Conservation (phyloP, 495 filamentous ascomycete species). For the Daldinia concentrica region DNA sequence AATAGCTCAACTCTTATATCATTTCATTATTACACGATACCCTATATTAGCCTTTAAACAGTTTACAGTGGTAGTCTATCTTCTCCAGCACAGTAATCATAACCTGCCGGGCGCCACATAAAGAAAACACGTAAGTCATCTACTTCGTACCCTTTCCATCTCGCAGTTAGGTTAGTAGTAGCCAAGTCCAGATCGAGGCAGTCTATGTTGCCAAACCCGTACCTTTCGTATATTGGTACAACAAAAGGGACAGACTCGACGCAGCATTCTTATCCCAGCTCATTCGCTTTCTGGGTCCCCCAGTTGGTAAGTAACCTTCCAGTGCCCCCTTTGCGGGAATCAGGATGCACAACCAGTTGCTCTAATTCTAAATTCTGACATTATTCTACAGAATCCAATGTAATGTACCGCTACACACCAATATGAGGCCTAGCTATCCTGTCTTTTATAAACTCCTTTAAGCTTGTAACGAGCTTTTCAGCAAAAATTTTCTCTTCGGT, state of each 20-base stretch:
- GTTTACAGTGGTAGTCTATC: not conserved
- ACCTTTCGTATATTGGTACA: conserved; percentile 48
- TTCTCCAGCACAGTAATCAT: conserved; percentile 15
- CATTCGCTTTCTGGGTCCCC: conserved; percentile 54
- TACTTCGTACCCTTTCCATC: conserved; percentile 24
- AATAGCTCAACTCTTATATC: too few relatives aligned
- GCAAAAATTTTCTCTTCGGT: conserved; percentile 34
- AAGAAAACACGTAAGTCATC: conserved; percentile 17
- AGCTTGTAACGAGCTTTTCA: conserved; percentile 8
- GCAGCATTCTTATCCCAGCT: conserved; percentile 48
- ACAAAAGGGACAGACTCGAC: conserved; percentile 53
- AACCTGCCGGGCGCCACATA: conserved; percentile 31
- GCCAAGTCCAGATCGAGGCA: conserved; percentile 24
- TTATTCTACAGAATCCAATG: not conserved
- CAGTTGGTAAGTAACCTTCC: conserved; percentile 51
- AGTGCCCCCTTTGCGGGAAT: conserved; percentile 47
- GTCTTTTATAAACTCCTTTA: not conserved
- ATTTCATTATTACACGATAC: not conserved
- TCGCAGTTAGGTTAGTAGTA: conserved; percentile 26
- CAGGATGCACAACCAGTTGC: conserved; percentile 46
- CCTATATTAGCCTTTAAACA: not conserved
- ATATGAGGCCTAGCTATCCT: not conserved
- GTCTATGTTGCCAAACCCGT: conserved; percentile 46
- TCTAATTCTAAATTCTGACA: conserved; percentile 38
- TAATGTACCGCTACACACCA: not conserved